Conservation (phyloP, 2,329 filamentous ascomycete genomes). For the Apiospora aurea region DNA sequence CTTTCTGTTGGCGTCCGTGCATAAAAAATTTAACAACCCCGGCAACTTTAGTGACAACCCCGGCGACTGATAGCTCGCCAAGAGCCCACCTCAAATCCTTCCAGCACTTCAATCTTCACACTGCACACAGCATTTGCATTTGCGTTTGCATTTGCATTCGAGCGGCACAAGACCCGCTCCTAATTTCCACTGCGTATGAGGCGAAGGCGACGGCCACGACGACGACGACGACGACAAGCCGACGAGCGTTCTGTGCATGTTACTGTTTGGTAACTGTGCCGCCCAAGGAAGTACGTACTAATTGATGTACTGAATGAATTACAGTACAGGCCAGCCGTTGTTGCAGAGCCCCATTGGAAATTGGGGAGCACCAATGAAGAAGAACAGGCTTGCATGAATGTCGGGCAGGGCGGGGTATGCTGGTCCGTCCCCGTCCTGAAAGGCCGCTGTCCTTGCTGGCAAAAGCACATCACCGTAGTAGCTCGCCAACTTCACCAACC, state of each 20-base stretch:
- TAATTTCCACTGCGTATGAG: constrained; percentile 5
- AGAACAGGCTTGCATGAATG: background rate
- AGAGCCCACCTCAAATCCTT: background rate
- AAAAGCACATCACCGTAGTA: background rate
- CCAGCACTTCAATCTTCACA: background rate
- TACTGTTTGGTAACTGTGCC: background rate
- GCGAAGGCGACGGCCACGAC: background rate
- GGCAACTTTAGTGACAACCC: too few relatives aligned
- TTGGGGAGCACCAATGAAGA: background rate
- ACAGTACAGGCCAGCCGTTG: background rate
- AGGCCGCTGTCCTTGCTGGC: background rate
- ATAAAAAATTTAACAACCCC: too few relatives aligned
- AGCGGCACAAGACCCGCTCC: background rate
- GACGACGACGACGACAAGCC: background rate
- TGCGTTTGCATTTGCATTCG: too few relatives aligned
- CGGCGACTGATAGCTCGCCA: too few relatives aligned
- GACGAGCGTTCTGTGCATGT: background rate
- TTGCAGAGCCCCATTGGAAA: background rate
- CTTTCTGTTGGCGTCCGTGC: too few relatives aligned
- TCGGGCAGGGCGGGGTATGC: background rate
- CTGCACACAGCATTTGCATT: background rate
- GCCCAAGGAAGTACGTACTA: background rate
- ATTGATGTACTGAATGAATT: too few relatives aligned
- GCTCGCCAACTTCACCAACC: background rate
- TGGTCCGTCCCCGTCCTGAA: background rate